phyloP scores from a whole-genome alignment of 139 green algal species.

The Picochlorum sp. region DNA sequence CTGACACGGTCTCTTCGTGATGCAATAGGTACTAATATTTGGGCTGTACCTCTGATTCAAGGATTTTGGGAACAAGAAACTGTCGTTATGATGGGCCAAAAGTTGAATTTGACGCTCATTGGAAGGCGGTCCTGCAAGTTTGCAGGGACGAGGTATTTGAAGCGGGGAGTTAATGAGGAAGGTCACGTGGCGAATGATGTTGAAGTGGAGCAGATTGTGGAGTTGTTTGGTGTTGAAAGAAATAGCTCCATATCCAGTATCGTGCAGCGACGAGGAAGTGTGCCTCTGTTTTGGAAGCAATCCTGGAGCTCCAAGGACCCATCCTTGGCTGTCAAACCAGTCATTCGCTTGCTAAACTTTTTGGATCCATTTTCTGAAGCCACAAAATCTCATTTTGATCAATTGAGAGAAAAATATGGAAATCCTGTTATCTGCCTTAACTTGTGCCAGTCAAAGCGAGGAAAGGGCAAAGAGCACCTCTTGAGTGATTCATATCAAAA shows the following conservation, averaged over 20 bases:
- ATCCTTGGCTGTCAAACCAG: not conserved
- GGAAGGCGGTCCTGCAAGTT: constrained; percentile 83
- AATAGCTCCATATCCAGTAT: constrained; percentile 5
- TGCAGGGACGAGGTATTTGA: constrained; percentile 90
- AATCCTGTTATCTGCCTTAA: constrained; percentile 77
- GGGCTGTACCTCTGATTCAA: constrained; percentile 82
- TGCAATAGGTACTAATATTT: constrained; percentile 44
- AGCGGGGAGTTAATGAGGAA: constrained; percentile 78
- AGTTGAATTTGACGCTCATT: constrained; percentile 76
- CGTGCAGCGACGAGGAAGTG: constrained; percentile 74
- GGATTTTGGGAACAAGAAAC: constrained; percentile 83
- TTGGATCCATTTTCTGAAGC: constrained; percentile 74
- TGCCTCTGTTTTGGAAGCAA: constrained; percentile 93
- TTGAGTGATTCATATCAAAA: constrained; percentile 67
- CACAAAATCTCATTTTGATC: constrained; percentile 38
- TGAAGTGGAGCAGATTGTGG: constrained; percentile 75
- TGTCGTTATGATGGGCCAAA: constrained; percentile 67
- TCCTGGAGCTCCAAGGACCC: constrained; percentile 22
- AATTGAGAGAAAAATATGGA: constrained; percentile 59
- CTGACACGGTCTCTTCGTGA: constrained; percentile 59
- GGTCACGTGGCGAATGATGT: constrained; percentile 93
- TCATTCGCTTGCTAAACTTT: constrained; percentile 46
- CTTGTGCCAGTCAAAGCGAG: constrained; percentile 72
- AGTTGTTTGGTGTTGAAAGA: not conserved
- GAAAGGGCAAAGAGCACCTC: constrained; percentile 69